phyloP scores from a whole-genome alignment of 2,329 filamentous ascomycete species.

The Emericellopsis cladophorae region DNA sequence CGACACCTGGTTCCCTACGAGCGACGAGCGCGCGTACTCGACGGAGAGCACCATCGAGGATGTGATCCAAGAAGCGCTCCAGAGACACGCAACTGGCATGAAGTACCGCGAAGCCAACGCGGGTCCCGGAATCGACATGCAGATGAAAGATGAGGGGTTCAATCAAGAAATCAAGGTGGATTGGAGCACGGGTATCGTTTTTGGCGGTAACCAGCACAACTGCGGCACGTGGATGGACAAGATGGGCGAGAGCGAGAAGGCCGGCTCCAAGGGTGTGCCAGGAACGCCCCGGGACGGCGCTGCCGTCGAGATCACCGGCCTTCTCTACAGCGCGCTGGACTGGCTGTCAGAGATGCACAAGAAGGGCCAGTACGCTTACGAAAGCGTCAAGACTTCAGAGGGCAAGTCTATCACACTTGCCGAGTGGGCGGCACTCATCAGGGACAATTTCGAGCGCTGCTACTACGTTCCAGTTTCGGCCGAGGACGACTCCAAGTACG shows the following conservation, averaged over 20 bases:
- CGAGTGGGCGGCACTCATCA: constrained; percentile 71
- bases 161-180: constrained; percentile 84
- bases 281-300: constrained; percentile 95
- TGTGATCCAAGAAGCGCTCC: constrained; percentile 83
- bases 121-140: constrained; percentile 72
- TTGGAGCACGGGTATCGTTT: constrained; percentile 80
- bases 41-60: constrained; percentile 73
- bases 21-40: constrained; percentile 79
- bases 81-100: constrained; percentile 82
- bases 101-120: constrained; percentile 93
- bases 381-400: constrained; percentile 55
- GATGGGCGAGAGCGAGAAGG: constrained; percentile 95
- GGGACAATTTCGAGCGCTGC: constrained; percentile 78
- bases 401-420: constrained; percentile 52
- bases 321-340: constrained; percentile 76
- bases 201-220: constrained; percentile 87
- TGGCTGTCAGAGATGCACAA: constrained; percentile 64
- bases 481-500: constrained; percentile 62
- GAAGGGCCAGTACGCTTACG: constrained; percentile 58
- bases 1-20: constrained; percentile 79
- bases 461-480: constrained; percentile 71
- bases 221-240: constrained; percentile 99
- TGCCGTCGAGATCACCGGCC: constrained; percentile 86
- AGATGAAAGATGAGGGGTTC: constrained; percentile 90
- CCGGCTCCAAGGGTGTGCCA: constrained; percentile 83